Conservation (phyloP, 2,329 filamentous ascomycete genomes). For the Dryadomyces sulphureus region DNA sequence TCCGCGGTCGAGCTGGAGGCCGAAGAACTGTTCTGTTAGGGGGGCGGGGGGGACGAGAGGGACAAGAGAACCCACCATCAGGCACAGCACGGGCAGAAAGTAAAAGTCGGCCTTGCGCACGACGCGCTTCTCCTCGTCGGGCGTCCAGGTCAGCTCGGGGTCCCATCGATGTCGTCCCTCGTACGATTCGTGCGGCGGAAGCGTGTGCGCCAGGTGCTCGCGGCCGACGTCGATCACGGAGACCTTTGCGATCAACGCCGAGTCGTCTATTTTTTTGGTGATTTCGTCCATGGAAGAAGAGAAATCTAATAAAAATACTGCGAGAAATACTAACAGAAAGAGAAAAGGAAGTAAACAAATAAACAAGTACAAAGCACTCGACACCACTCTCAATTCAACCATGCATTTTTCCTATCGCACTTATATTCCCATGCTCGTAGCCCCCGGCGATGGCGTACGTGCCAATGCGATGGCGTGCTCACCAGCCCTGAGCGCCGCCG, state of each 20-base stretch:
- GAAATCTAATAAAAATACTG: too few relatives aligned
- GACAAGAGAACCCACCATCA: slow-evolving; percentile 9
- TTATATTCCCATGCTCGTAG: too few relatives aligned
- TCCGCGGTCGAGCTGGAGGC: slow-evolving; percentile 47
- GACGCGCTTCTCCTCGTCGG: slow-evolving; percentile 38
- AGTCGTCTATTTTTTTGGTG: too few relatives aligned
- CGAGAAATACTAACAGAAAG: not conserved
- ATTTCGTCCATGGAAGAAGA: too few relatives aligned
- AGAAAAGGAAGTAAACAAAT: not conserved
- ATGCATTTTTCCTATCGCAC: too few relatives aligned
- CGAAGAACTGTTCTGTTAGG: slow-evolving; percentile 32
- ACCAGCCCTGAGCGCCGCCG: not conserved
- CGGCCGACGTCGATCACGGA: slow-evolving; percentile 18
- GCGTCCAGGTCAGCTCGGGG: slow-evolving; percentile 31
- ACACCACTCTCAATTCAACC: too few relatives aligned
- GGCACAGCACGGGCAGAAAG: slow-evolving; percentile 25
- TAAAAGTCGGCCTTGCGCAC: slow-evolving; percentile 36
- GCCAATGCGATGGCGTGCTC: not conserved
- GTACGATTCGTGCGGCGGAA: slow-evolving; percentile 20
- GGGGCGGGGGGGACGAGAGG: not conserved
- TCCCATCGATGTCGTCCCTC: slow-evolving; percentile 28
- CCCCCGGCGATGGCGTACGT: not conserved
- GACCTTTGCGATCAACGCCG: slow-evolving; percentile 17
- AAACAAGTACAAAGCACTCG: too few relatives aligned
- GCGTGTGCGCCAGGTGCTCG: slow-evolving; percentile 19